Evolutionary conservation across 768 basidiomycete genomes (phyloP).

Genomic region (Mycena maculata): DNA sequence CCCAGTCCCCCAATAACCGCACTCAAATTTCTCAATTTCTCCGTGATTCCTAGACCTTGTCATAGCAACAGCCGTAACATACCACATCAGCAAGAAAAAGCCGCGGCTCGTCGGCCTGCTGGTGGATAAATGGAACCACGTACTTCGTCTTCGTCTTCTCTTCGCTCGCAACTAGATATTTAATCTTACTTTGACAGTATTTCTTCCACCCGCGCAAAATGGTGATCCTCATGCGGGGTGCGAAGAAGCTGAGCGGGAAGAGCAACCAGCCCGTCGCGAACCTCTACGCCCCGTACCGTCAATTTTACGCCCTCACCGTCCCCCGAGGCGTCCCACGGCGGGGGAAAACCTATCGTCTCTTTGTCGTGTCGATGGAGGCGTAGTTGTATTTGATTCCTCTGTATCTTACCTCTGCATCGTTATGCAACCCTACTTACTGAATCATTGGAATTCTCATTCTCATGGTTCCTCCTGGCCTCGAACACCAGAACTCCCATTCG

Average conservation of each 20-base stretch:
- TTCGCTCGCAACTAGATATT: no score
- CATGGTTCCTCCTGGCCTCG: no score
- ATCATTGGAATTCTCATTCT: no score
- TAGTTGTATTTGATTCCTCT: no score
- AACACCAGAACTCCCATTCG: no score
- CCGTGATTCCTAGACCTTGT: slow-evolving; percentile 35
- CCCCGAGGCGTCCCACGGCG: no score
- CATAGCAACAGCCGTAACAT: slow-evolving; percentile 43
- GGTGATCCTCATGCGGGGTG: slow-evolving; percentile 51
- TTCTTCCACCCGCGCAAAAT: slow-evolving; percentile 62
- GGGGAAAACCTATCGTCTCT: slow-evolving; percentile 29
- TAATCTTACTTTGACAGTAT: no score
- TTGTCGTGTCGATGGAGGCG: slow-evolving; percentile 29
- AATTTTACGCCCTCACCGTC: slow-evolving; percentile 25
- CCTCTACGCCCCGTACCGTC: slow-evolving; percentile 34
- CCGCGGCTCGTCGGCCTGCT: slow-evolving; percentile 51
- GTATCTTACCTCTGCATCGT: no score
- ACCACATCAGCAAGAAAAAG: slow-evolving; percentile 47
- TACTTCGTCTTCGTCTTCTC: no score
- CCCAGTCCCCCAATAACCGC: slow-evolving; percentile 8
- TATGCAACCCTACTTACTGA: no score
- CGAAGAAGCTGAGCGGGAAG: slow-evolving; percentile 36
- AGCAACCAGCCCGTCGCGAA: slow-evolving; percentile 30
- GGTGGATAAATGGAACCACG: slow-evolving; percentile 64
- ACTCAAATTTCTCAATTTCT: neutral